Base-by-base conservation (phyloP, 1,284 basidiomycete species). In the Malassezia japonica region DNA sequence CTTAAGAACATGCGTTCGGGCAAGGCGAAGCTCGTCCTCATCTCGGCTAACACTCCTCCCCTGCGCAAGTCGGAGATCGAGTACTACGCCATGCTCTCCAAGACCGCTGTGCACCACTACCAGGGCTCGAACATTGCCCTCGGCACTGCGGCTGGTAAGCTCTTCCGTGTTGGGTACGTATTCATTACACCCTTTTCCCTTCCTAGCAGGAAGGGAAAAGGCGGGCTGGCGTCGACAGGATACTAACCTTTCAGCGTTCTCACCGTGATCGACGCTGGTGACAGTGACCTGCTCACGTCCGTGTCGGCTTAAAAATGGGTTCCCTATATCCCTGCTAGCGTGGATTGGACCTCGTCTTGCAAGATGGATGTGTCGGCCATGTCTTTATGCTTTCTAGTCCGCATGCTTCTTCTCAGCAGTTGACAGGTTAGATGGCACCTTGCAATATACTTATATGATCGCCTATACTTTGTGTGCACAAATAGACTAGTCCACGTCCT, bases 11-110 rank as follows among this genome's bases (percentile, higher is more conserved):
- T 98, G 86, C 86, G 94, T 73, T 86, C 79, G 68, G 92, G 94
- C 76, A 95, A 95, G 82, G 94, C 92, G 76, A 98, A 96, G 80
- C 87, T 99, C 70, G 85, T 99, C 73, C 80, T 99, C 75, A 96
- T 99, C 75, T 90, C 92, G 72, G 91, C 89, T 70, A 99, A 98
- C 81, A 95, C 90, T 78, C 94, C 92, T 55, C 94, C 94, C 60
- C 83, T 98, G 63, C 87, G 94, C 78, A 95, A 95, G 78, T 95
- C 91, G 55, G 94, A 99, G 82, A 81, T 99, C 60, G 94, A 99
- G 81, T 99, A 98, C 82, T 98, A 98, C 77, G 94, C 94, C 79
- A 98, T 98, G 92, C 81, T 98, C 70, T 78, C 65, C 57, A 95
- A 95, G 81, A 95, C 91, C 55, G 82, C 84, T 58, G 90, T 95